Percentiles rank a stretch among this genome's conserved stretches.
These are phyloP conservation scores for Schizosaccharomyces versatilis DNA, from an alignment of 1,139 yeast genomes.

Conservation along the genomic window DNA sequence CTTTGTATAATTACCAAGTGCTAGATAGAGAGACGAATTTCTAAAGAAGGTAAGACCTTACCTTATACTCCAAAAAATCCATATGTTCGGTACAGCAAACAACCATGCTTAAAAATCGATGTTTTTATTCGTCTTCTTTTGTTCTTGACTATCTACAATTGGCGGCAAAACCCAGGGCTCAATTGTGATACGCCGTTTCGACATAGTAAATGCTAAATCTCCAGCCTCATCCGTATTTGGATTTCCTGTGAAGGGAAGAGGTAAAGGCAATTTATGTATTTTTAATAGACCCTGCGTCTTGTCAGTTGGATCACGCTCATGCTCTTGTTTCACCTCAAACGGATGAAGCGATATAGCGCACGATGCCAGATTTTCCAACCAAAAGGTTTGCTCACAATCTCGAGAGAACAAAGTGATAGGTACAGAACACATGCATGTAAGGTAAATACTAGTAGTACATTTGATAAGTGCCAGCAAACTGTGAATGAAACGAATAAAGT, in stretches of 20 bases:
- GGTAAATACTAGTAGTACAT: conserved; percentile 15
- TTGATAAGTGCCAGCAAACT: conserved; percentile 32
- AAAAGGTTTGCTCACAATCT: conserved; percentile 26
- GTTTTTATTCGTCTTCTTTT: background rate
- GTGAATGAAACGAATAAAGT: conserved; percentile 42
- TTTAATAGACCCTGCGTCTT: background rate
- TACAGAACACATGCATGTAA: conserved; percentile 34
- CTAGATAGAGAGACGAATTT: no score
- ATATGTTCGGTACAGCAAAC: background rate
- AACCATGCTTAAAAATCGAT: background rate
- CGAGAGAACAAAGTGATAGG: conserved; percentile 47
- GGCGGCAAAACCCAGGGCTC: conserved; percentile 5
- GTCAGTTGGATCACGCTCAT: background rate
- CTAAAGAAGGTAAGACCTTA: no score
- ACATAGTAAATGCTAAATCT: conserved; percentile 3
- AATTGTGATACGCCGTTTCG: conserved; percentile 1
- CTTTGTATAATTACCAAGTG: no score
- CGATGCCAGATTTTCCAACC: conserved; percentile 42
- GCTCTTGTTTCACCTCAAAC: conserved; percentile 20
- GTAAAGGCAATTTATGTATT: background rate
- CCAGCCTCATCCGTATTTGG: background rate
- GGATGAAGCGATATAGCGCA: conserved; percentile 60
- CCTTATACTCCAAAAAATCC: no score
- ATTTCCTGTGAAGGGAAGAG: background rate
- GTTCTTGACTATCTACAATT: background rate